Conservation (phyloP, 169 alveolate genomes). For the Eimeria necatrix region DNA sequence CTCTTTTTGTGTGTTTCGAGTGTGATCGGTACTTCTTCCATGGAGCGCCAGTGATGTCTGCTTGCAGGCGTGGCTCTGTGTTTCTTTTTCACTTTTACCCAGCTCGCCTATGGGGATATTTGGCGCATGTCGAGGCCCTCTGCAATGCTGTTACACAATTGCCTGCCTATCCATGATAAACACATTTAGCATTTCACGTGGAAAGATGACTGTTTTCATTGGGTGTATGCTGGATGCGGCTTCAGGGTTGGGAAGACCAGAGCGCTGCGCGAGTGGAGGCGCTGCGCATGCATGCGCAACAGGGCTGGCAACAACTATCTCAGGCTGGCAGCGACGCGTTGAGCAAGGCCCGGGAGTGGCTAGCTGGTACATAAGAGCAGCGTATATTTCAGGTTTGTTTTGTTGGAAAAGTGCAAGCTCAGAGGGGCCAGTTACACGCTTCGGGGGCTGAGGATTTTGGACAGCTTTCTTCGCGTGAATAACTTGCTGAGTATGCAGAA, state of each 20-base stretch:
- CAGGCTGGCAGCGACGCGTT: constrained; percentile 77
- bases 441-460: too few species aligned
- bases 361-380: constrained; percentile 57
- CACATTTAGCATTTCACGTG: too few species aligned
- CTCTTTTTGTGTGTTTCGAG: neutral
- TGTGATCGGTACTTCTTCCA: neutral
- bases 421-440: too few species aligned
- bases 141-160: neutral
- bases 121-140: neutral
- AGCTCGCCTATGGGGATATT: neutral
- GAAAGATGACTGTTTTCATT: neutral
- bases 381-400: neutral
- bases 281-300: constrained; percentile 75
- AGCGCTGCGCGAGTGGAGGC: constrained; percentile 74
- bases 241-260: constrained; percentile 70
- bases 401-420: neutral
- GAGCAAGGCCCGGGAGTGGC: constrained; percentile 71
- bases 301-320: constrained; percentile 79
- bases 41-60: too few species aligned
- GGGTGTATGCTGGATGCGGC: neutral
- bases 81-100: neutral
- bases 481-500: too few species aligned
- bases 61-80: neutral
- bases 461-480: too few species aligned
- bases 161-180: neutral